Conservation (phyloP, 176 grass and related monocot genomes). For the Pontederia paniculata region DNA sequence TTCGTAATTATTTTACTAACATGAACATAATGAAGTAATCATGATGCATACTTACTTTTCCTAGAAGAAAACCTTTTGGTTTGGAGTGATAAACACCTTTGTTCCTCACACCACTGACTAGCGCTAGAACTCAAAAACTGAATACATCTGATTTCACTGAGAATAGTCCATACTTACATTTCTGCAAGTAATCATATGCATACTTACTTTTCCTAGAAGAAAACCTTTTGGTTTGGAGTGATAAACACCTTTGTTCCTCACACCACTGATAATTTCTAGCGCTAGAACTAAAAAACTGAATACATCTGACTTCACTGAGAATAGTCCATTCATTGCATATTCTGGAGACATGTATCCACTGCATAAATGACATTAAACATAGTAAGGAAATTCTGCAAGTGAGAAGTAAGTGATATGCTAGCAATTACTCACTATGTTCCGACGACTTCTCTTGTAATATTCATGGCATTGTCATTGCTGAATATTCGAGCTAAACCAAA, state of each 20-base stretch:
- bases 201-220: not conserved
- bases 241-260: not conserved
- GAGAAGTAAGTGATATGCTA: no score
- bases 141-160: no score
- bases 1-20: not conserved
- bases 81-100: no score
- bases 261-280: not conserved
- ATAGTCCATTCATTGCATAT: not conserved
- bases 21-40: not conserved
- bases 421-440: conserved; percentile 12
- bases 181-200: no score
- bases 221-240: not conserved
- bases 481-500: conserved; percentile 18
- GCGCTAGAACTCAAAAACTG: no score
- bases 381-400: not conserved
- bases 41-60: no score
- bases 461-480: conserved; percentile 2
- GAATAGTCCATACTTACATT: no score
- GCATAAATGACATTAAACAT: not conserved
- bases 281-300: not conserved
- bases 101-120: no score
- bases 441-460: conserved; percentile 11
- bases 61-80: no score
- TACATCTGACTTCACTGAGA: not conserved
- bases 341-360: not conserved